Percentiles rank a stretch among this genome's conserved stretches.
Evolutionary conservation across 371 early-diverging fungal species (phyloP).

Genomic region (Mucor ambiguus): DNA sequence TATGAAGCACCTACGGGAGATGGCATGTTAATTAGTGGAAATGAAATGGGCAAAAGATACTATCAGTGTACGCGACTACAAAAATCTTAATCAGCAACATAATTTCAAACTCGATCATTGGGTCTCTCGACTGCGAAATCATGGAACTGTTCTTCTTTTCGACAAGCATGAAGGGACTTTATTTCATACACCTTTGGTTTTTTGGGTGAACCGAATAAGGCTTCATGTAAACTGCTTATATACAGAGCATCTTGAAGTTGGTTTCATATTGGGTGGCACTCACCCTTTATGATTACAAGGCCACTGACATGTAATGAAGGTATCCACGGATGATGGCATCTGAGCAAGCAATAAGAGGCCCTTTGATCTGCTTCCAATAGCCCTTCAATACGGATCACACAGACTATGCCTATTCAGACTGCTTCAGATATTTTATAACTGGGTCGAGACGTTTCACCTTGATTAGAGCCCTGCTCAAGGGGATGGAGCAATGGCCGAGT

Average conservation of each 20-base stretch:
- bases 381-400: too few species aligned
- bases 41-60: background rate
- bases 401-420: too few species aligned
- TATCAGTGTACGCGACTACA: background rate
- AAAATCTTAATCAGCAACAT: background rate
- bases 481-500: background rate
- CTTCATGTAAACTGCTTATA: background rate
- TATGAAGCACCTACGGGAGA: slow-evolving; percentile 17
- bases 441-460: background rate
- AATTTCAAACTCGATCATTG: background rate
- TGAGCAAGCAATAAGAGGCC: background rate
- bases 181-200: too few species aligned
- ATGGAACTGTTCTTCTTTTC: background rate
- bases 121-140: background rate
- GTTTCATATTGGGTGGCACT: background rate
- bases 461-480: background rate
- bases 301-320: background rate
- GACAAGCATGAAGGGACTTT: too few species aligned
- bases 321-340: background rate
- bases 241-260: background rate
- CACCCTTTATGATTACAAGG: too few species aligned
- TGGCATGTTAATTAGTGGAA: slow-evolving; percentile 10
- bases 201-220: too few species aligned
- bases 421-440: background rate
- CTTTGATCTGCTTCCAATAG: too few species aligned